These are phyloP conservation scores for Phylloporus rhodoxanthus DNA, from an alignment of 768 basidiomycete species.

Conservation along the genomic window DNA sequence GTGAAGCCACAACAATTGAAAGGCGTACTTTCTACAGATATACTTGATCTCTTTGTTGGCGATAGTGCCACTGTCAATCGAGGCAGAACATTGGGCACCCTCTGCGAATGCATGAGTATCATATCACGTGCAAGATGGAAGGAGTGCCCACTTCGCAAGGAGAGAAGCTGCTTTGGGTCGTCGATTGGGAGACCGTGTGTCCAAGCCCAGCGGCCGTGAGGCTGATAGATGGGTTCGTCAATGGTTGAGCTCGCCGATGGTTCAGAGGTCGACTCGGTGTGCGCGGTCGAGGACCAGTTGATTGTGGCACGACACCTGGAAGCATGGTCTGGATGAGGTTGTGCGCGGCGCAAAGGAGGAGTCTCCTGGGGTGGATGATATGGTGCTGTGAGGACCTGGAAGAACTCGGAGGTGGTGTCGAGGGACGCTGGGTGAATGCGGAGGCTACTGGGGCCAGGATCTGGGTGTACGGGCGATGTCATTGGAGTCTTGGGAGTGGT, in stretches of 20 bases:
- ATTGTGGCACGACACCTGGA: conserved; percentile 25
- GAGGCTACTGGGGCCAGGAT: conserved; percentile 19
- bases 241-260: neutral
- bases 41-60: conserved; percentile 27
- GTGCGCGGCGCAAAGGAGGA: conserved; percentile 6
- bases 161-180: conserved; percentile 23
- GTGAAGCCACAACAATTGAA: neutral
- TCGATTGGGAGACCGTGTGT: conserved; percentile 24
- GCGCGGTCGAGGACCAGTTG: conserved; percentile 18
- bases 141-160: conserved; percentile 20
- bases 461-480: conserved; percentile 6
- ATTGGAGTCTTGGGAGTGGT: conserved; percentile 6
- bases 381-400: conserved; percentile 25
- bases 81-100: conserved; percentile 34
- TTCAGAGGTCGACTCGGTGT: neutral
- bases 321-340: conserved; percentile 16
- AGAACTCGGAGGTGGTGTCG: conserved; percentile 26
- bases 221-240: conserved; percentile 24
- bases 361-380: conserved; percentile 10
- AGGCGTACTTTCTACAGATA: conserved; percentile 34
- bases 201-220: conserved; percentile 32
- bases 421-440: conserved; percentile 1
- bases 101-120: conserved; percentile 20
- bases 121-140: neutral
- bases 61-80: conserved; percentile 32